These are phyloP conservation scores for Monosporascus sp. DNA, from an alignment of 2,329 filamentous ascomycete genomes.

Conservation along the genomic window DNA sequence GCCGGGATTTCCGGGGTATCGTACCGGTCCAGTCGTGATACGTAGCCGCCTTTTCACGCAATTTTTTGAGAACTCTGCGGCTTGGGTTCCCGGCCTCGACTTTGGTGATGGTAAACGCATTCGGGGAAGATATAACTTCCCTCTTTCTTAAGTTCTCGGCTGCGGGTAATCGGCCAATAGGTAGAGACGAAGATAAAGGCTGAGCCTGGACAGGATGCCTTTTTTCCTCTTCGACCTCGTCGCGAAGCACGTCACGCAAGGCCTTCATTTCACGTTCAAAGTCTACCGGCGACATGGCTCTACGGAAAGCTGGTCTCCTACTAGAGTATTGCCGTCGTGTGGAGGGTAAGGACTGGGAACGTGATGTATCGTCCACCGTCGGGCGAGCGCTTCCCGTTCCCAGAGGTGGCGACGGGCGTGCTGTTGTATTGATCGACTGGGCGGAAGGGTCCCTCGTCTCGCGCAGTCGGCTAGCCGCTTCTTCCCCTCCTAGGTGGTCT, in stretches of 20 bases:
- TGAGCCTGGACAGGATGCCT: no score
- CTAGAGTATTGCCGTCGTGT: not conserved
- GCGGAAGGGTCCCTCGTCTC: constrained; percentile 13
- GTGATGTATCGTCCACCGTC: constrained; percentile 5
- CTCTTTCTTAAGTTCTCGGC: no score
- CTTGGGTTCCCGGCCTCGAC: not conserved
- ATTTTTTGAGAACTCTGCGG: not conserved
- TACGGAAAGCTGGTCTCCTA: not conserved
- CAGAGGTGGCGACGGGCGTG: constrained; percentile 5
- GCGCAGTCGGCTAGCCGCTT: constrained; percentile 4
- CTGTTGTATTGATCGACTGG: constrained; percentile 6
- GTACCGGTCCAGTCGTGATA: not conserved
- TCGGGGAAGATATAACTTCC: not conserved
- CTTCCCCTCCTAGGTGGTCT: not conserved
- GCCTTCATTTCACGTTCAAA: no score
- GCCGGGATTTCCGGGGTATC: not conserved
- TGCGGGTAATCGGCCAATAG: no score
- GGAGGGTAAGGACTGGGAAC: not conserved
- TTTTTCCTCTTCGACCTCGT: no score
- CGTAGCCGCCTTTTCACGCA: not conserved
- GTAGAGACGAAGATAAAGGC: no score
- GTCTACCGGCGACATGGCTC: no score
- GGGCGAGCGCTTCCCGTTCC: constrained; percentile 11
- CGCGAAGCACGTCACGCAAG: no score
- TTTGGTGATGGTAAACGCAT: not conserved